Evolutionary conservation across 192 early-diverging fungal genomes (phyloP), one percentile per base, ranked within the genome.

Genomic region (Obelidium mucronatum): DNA sequence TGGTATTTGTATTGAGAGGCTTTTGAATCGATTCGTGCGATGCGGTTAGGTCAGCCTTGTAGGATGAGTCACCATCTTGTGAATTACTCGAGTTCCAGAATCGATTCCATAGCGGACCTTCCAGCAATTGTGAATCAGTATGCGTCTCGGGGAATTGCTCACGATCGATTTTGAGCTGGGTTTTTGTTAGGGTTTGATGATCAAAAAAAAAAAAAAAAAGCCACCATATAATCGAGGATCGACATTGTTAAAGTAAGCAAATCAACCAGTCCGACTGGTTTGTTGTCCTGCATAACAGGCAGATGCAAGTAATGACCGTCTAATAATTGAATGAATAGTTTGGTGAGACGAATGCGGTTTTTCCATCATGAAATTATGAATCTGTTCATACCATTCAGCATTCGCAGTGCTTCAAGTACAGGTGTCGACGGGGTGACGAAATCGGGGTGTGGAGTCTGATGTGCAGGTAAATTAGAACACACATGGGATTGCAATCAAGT

Each of bases 401-500:
- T 85, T 39, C 78, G 69, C 2, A 88, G 76, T 3, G 86, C 86
- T 54, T 85, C 86, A 1, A 88, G 53, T 17, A 85, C 81, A 2
- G 82, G 58, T 0, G 82, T 83, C 3, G 73, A 52, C 13, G 81
- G 79, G 2, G 80, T 78, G 28, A 88, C 83, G 56, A 61, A 84
- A 56, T 88, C 86, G 1, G 86, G 86, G 42, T 88, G 86, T 24
- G 86, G 86, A 19, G 86, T 88, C 86, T 72, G 28, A 59, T 31
- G 31, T 6, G 56, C 24, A 59, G 56, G 56, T 11, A 11, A 22
- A 64, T 4, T 11, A 48, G 30, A 67, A 67, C 26, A 31, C 34
- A 22, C 17, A 64, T 2, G 22, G 62, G 62, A 4, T 37, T 64
- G 17, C 15, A 4, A 40, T 64, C 13, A 39, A 15, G 30, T 31